phyloP scores from a whole-genome alignment of 768 basidiomycete genomes.

The Russula dissimulans region DNA sequence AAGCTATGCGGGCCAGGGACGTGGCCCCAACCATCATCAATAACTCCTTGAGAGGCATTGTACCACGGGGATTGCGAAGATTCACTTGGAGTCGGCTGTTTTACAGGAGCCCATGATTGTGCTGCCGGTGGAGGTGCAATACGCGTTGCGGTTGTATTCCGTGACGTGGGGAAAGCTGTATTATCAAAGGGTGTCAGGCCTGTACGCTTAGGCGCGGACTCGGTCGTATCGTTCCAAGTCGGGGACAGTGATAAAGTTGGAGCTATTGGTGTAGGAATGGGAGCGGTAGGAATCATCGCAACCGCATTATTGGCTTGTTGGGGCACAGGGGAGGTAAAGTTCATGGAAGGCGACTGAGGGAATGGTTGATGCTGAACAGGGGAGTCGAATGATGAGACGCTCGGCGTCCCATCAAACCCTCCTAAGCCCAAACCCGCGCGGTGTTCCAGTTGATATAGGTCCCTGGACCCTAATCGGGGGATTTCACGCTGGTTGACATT shows the following conservation, averaged over 20 bases:
- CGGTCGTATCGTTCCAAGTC: conserved; percentile 11
- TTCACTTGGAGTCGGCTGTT: conserved; percentile 7
- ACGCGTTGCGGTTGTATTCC: conserved; percentile 16
- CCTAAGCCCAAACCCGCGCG: conserved; percentile 13
- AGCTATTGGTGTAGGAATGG: background rate
- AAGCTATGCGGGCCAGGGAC: conserved; percentile 39
- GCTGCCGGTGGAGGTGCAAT: conserved; percentile 18
- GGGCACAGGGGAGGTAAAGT: conserved; percentile 2
- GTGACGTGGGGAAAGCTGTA: conserved; percentile 12
- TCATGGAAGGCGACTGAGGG: conserved; percentile 15
- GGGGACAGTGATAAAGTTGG: background rate
- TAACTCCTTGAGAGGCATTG: conserved; percentile 36
- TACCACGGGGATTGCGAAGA: conserved; percentile 45
- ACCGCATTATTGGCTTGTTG: background rate
- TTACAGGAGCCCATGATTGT: conserved; percentile 13
- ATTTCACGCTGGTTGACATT: conserved; percentile 18
- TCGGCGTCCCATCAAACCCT: conserved; percentile 9
- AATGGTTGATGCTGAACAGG: conserved; percentile 14
- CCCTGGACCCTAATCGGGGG: conserved; percentile 16
- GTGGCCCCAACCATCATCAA: conserved; percentile 40
- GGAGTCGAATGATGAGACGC: conserved; percentile 12
- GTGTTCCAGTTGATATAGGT: conserved; percentile 14
- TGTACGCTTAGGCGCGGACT: conserved; percentile 16
- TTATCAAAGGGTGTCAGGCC: conserved; percentile 16
- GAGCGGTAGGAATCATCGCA: background rate